A percentile compares a stretch with the other conserved stretches of the same genome.
Conservation (phyloP, 768 basidiomycete species). For the Suillus lakei region DNA sequence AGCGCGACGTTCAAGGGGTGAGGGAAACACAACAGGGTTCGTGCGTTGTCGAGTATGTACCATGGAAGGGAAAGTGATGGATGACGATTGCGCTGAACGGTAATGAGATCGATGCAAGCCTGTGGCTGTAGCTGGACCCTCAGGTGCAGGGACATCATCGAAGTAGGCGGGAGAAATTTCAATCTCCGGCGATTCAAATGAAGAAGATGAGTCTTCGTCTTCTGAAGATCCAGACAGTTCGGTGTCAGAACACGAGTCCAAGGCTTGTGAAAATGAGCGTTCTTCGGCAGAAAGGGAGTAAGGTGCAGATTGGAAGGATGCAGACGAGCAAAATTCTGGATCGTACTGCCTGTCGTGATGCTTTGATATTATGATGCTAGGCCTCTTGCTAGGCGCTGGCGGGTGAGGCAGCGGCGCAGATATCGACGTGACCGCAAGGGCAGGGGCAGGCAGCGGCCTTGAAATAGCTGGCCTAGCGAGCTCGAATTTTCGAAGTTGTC, state of each 20-base stretch:
- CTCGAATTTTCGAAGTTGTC: slow-evolving; percentile 80
- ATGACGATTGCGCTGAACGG: slow-evolving; percentile 22
- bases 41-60: slow-evolving; percentile 15
- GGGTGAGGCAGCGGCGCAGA: slow-evolving; percentile 18
- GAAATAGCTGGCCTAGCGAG: slow-evolving; percentile 72
- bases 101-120: slow-evolving; percentile 38
- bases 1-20: not conserved
- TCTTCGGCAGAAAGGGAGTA: slow-evolving; percentile 1
- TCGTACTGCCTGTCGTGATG: slow-evolving; percentile 4
- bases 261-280: slow-evolving; percentile 17
- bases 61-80: slow-evolving; percentile 22
- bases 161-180: slow-evolving; percentile 50
- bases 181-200: slow-evolving; percentile 26
- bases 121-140: slow-evolving; percentile 49
- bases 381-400: not conserved
- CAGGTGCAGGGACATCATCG: slow-evolving; percentile 48
- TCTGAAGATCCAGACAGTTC: slow-evolving; percentile 24
- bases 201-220: slow-evolving; percentile 19
- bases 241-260: slow-evolving; percentile 5
- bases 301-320: slow-evolving; percentile 18
- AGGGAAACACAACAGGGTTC: not conserved
- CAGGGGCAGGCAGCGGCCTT: slow-evolving; percentile 34
- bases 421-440: slow-evolving; percentile 10
- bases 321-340: slow-evolving; percentile 14
- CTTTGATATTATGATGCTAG: not conserved